Conservation (phyloP, 768 basidiomycete genomes). For the Tylopilus plumbeoviolaceoides region DNA sequence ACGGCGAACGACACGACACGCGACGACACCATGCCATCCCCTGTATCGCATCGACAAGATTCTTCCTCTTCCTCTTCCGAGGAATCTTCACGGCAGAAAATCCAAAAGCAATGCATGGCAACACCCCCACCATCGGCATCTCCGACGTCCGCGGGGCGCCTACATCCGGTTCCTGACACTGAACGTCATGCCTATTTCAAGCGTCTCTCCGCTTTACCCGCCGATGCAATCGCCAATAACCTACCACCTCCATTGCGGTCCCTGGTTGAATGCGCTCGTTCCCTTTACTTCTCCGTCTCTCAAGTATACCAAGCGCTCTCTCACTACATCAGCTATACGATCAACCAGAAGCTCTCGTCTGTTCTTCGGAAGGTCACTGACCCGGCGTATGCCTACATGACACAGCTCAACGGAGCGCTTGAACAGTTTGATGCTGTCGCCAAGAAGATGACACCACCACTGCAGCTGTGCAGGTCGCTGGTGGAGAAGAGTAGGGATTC, state of each 20-base stretch:
- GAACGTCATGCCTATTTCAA: conserved; percentile 94
- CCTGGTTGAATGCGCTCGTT: conserved; percentile 85
- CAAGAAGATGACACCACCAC: conserved; percentile 62
- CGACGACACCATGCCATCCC: conserved; percentile 36
- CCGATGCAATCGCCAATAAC: conserved; percentile 53
- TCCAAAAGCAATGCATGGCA: conserved; percentile 22
- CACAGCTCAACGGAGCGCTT: conserved; percentile 78
- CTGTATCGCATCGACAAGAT: conserved; percentile 44
- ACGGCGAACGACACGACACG: conserved; percentile 12
- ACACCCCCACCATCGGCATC: conserved; percentile 36
- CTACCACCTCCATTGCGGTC: conserved; percentile 66
- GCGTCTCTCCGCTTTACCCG: conserved; percentile 76
- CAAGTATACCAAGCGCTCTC: conserved; percentile 88
- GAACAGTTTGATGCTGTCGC: conserved; percentile 88
- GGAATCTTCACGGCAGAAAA: conserved; percentile 20
- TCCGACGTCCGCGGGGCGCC: conserved; percentile 34
- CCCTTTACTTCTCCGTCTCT: conserved; percentile 86
- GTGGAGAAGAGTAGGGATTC: conserved; percentile 83
- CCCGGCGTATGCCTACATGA: conserved; percentile 77
- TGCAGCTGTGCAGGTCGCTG: conserved; percentile 68
- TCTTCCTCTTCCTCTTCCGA: conserved; percentile 38
- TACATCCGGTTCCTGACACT: conserved; percentile 51
- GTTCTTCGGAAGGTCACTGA: conserved; percentile 82
- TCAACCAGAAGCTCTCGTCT: conserved; percentile 77
- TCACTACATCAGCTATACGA: conserved; percentile 79